These are phyloP conservation scores for Globisporangium rhizosaccharum DNA, from an alignment of 352 stramenopile genomes.

Conservation along the genomic window DNA sequence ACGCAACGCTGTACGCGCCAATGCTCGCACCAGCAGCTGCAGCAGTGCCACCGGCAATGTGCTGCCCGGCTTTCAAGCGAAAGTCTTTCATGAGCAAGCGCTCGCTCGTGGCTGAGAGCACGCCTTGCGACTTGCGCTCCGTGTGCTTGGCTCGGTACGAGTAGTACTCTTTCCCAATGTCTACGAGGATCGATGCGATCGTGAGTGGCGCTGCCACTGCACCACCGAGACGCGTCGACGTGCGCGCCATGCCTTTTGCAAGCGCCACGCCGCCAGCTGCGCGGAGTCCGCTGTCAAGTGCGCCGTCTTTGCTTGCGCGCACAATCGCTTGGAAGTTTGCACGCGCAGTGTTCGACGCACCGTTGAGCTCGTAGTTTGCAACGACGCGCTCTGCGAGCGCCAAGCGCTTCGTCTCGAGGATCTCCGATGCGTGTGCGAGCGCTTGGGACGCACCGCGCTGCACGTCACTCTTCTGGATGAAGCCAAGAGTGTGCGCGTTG, in stretches of 20 bases:
- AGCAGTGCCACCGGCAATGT: slow-evolving; percentile 68
- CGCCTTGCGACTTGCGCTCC: slow-evolving; percentile 59
- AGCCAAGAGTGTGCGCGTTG: slow-evolving; percentile 33
- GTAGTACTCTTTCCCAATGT: slow-evolving; percentile 85
- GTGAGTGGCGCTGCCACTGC: slow-evolving; percentile 68
- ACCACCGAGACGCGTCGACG: slow-evolving; percentile 46
- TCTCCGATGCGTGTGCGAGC: slow-evolving; percentile 25
- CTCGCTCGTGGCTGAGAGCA: slow-evolving; percentile 68
- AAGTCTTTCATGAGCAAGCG: slow-evolving; percentile 83
- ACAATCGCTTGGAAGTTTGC: slow-evolving; percentile 42
- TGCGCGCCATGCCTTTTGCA: slow-evolving; percentile 67
- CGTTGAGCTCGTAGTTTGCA: slow-evolving; percentile 38
- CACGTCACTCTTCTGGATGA: slow-evolving; percentile 64
- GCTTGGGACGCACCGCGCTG: slow-evolving; percentile 46
- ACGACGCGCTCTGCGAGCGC: slow-evolving; percentile 61
- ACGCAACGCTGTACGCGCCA: slow-evolving; percentile 68
- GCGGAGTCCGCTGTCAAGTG: slow-evolving; percentile 79
- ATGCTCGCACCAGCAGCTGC: slow-evolving; percentile 70
- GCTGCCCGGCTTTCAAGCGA: slow-evolving; percentile 71
- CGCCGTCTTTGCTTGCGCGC: slow-evolving; percentile 59
- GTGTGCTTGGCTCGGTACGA: slow-evolving; percentile 73
- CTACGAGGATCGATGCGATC: slow-evolving; percentile 81
- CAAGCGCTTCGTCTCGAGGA: slow-evolving; percentile 51
- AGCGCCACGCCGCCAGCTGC: slow-evolving; percentile 68
- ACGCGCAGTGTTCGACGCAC: slow-evolving; percentile 22